phyloP scores from a whole-genome alignment of 2,329 filamentous ascomycete genomes.

The Colletotrichum cereale region DNA sequence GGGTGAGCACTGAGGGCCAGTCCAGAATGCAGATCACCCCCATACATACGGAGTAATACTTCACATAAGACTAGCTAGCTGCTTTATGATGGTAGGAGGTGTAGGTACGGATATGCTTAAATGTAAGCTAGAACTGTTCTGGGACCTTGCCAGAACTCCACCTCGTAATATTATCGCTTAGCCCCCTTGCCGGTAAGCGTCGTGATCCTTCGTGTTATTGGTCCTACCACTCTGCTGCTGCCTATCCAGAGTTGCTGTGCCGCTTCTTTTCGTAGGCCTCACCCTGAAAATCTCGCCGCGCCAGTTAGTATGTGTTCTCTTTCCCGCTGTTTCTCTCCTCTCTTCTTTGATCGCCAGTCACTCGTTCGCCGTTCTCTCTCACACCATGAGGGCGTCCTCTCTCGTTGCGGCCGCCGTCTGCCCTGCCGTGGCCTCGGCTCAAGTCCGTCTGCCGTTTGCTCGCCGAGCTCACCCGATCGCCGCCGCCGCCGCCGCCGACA shows the following conservation, averaged over 20 bases:
- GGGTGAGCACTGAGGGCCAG: not conserved
- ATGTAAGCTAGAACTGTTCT: not conserved
- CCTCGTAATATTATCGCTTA: constrained; percentile 31
- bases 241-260: constrained; percentile 22
- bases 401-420: constrained; percentile 2
- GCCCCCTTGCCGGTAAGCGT: constrained; percentile 3
- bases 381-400: constrained; percentile 22
- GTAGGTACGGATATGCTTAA: constrained; percentile 10
- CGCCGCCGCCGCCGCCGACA: not conserved
- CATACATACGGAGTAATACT: no score
- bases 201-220: constrained; percentile 1
- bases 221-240: constrained; percentile 13
- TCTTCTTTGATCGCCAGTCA: not conserved
- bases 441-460: constrained; percentile 23
- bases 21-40: not conserved
- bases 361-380: not conserved
- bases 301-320: not conserved
- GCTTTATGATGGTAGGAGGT: not conserved
- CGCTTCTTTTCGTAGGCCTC: constrained; percentile 5
- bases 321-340: not conserved
- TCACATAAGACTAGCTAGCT: no score
- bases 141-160: not conserved
- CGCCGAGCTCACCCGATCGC: not conserved
- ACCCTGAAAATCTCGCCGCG: not conserved
- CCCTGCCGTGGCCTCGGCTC: constrained; percentile 9